Base-by-base conservation (phyloP, 257 asterid genomes). In the Solanum medicagineum region DNA sequence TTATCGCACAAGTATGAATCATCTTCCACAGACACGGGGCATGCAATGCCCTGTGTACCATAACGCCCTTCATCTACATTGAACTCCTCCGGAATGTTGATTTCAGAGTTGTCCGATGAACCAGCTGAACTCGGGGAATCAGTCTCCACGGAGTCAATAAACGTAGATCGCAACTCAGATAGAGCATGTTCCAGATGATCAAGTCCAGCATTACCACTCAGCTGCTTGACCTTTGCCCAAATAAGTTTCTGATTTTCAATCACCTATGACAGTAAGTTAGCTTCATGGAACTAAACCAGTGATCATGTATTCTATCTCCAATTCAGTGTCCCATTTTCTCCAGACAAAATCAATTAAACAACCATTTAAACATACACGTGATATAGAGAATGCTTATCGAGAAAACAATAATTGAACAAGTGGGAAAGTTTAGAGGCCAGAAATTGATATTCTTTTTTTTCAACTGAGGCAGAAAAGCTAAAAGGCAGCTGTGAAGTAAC, bases 171-270 rank as follows among this genome's bases (percentile, higher is more conserved):
- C 69, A 81, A 45, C 51, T 83, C 84, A 57, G 83, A 83, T 62
- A 86, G 88, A 13, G 86, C 86, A 83, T 77, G 70, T 62, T 83
- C 84, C 86, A 83, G 80, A 20, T 60, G 84, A 54, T 73, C 79
- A 49, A 86, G 62, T 45, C 88, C 88, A 86, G 59, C 84, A 83
- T 73, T 57, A 45, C 84, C 88, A 74, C 86, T 79, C 79, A 86
- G 66, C 59, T 73, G 62, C 47, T 71, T 79, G 36, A 83, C 83
- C 81, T 86, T 86, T 53, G 24, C 74, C 84, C 45, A 42, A 62
- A 86, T 66, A 82, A 86, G 84, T 66, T 86, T 83, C 57, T 82
- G 84, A 80, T 86, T 73, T 66, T 83, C 88, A 81, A 71, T 83
- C 53, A 86, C 88, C 88, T 86, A 63, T 26, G 53, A 53, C 65